Evolutionary conservation across 345 rosid species (phyloP), one percentile per base, ranked within the genome.

Genomic region (Eucalyptus globulus): DNA sequence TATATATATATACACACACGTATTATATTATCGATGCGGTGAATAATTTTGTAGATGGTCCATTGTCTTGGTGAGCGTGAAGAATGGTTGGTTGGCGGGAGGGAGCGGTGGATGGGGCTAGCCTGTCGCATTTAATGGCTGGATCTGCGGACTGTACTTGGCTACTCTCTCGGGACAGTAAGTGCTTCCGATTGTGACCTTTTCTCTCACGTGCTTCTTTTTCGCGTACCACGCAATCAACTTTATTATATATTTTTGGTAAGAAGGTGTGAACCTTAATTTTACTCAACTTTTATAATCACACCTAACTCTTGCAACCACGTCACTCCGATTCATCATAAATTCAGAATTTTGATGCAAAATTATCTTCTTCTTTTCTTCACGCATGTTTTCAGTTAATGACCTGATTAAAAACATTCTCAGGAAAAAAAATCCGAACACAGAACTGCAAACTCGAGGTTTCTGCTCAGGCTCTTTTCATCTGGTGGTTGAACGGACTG

Each of bases 381-480:
- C 19, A 53, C 58, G 6, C 11, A 9, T 34, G 40, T 31, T 4
- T 14, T 15, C 40, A 31, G 11, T 31, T 17, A 15, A 67, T n/a
- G 76, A 15, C 11, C 80, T 3, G 12, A 69, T 10, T 16, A 19
- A 31, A 69, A 69, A 69, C 11, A 31, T n/a, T 37, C 13, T 6
- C 3, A 22, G 27, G 47, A 3, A 22, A 5, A 24, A 40, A 37
- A 19, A 17, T 34, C 22, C 24, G 1, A 69, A 69, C 7, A 19
- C 8, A 43, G 1, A 69, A 9, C 21, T 7, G 76, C 5, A n/a
- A 1, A 4, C 76, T 69, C 1, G 12, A 1, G 80, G 5, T 14
- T 69, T 34, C 1, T 67, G 22, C 10, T 15, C 40, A 8, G 2
- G 80, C 43, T 69, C 12, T 69, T 69, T 69, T 69, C 44, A 69